Percentiles rank a stretch among this genome's conserved stretches.
Conservation (phyloP, 208 protist genomes). For the Kentomonas sorsogonicus region DNA sequence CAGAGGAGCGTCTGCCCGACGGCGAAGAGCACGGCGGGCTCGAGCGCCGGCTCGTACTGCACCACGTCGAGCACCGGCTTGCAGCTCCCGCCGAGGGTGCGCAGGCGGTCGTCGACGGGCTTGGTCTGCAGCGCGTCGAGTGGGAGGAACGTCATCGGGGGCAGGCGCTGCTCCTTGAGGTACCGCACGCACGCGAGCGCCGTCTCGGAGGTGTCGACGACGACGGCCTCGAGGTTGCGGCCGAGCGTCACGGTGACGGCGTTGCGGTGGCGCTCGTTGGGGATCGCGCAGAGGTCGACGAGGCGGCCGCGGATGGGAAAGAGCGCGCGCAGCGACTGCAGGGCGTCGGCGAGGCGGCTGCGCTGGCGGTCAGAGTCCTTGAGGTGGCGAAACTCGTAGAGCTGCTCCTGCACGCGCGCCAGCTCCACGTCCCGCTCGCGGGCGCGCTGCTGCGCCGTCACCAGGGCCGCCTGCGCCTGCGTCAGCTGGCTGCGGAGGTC, state of each 20-base stretch:
- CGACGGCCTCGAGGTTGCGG: slow-evolving; percentile 94
- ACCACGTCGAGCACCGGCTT: slow-evolving; percentile 93
- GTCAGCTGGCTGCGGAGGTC: slow-evolving; percentile 39
- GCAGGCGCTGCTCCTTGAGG: slow-evolving; percentile 92
- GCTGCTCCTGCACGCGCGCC: slow-evolving; percentile 82
- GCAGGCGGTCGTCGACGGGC: slow-evolving; percentile 85
- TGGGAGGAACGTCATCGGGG: slow-evolving; percentile 95
- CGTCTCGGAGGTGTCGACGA: slow-evolving; percentile 92
- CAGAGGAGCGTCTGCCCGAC: slow-evolving; percentile 95
- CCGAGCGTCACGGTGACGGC: slow-evolving; percentile 96
- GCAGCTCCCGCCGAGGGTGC: slow-evolving; percentile 86
- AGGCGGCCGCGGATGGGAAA: slow-evolving; percentile 88
- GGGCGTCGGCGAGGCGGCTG: slow-evolving; percentile 62
- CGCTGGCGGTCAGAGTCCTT: slow-evolving; percentile 79
- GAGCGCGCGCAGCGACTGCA: slow-evolving; percentile 89
- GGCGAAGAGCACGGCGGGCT: slow-evolving; percentile 91
- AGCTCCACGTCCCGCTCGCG: slow-evolving; percentile 75
- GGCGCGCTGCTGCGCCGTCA: slow-evolving; percentile 46
- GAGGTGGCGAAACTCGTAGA: slow-evolving; percentile 79
- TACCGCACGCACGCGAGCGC: slow-evolving; percentile 95
- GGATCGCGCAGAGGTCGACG: slow-evolving; percentile 92
- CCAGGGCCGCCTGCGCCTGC: slow-evolving; percentile 28
- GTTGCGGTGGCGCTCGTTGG: slow-evolving; percentile 85
- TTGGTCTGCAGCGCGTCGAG: slow-evolving; percentile 89
- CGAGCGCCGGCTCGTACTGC: slow-evolving; percentile 74